Evolutionary conservation across 2,329 filamentous ascomycete genomes (phyloP), one percentile per base, ranked within the genome.

Genomic region (Ophiocordyceps camponoti-floridani): DNA sequence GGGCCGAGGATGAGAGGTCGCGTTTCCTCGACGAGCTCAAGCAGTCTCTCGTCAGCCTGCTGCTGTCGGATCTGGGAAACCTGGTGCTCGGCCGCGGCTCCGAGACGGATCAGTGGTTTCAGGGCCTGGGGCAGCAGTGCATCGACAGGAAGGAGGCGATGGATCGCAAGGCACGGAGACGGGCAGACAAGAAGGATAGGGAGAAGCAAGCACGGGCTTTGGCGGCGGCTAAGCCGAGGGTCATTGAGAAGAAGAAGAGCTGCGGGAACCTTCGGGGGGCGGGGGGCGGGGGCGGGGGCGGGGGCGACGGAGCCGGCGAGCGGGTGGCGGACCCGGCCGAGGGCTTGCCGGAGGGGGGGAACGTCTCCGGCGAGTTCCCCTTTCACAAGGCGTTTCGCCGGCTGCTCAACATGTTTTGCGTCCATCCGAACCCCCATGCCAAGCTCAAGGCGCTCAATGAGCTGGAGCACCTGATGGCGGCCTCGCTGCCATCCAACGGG

Each of bases 41-140:
- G 52, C 83, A 88, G 56, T 83, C 79, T 0, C 65, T 96, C 37
- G 89, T 82, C 2, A 88, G 86, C 50, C 68, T 98, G 16, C 65
- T 96, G 2, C 65, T 96, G 26, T 96, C 89, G 43, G 91, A 98
- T 58, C 69, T 96, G 4, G 87, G 88, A 6, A 87, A 81, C 38
- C 75, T 85, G 28, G 81, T 95, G 1, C 91, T 93, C 60, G 77
- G 79, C n/a, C 76, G 75, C 43, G 91, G 91, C 3, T 94, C 87
- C 40, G 91, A 98, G 64, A 96, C 89, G 1, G 91, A 96, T 58
- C 70, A 70, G 3, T 95, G 89, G 82, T 91, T 95, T 52, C 70
- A 75, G 44, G 74, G 75, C 13, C 60, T 87, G 7, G 76, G 77
- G 3, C 73, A 80, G 52, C 67, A 80, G 50, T 80, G 76, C 55